Evolutionary conservation across 176 grass and related monocot genomes (phyloP).

Genomic region (Oryza coarctata): DNA sequence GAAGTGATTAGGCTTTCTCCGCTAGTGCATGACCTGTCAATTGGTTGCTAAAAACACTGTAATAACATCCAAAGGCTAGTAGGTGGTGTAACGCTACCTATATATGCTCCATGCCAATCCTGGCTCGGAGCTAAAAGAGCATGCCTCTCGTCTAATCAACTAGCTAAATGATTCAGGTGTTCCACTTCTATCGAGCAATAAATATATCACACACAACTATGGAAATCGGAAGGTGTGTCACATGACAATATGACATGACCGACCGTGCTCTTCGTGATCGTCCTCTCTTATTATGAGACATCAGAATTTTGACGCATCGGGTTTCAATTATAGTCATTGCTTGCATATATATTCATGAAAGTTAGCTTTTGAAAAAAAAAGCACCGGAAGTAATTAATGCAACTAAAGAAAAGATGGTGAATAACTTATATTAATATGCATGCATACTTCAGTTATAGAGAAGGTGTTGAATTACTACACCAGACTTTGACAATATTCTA

Average conservation of each 20-base stretch:
- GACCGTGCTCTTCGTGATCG: not conserved
- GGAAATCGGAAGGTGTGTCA: not conserved
- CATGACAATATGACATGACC: not conserved
- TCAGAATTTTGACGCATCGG: not conserved
- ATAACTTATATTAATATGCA: too few relatives aligned
- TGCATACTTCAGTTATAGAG: too few relatives aligned
- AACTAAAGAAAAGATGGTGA: too few relatives aligned
- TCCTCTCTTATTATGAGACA: not conserved
- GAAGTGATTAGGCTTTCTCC: too few relatives aligned
- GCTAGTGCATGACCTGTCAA: too few relatives aligned
- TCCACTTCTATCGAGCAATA: not conserved
- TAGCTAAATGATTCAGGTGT: not conserved
- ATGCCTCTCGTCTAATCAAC: not conserved
- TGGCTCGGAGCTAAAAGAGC: not conserved
- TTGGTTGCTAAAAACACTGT: too few relatives aligned
- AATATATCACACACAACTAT: conserved; percentile 7
- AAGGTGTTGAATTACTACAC: too few relatives aligned
- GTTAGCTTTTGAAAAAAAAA: not conserved
- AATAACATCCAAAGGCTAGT: too few relatives aligned
- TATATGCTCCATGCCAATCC: not conserved
- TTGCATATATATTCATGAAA: not conserved
- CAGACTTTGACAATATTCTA: too few relatives aligned
- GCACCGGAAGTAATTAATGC: too few relatives aligned
- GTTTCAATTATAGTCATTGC: not conserved
- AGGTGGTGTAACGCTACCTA: not conserved